Conservation (phyloP, 192 early-diverging fungal species). For the Chytriomyces sp. region DNA sequence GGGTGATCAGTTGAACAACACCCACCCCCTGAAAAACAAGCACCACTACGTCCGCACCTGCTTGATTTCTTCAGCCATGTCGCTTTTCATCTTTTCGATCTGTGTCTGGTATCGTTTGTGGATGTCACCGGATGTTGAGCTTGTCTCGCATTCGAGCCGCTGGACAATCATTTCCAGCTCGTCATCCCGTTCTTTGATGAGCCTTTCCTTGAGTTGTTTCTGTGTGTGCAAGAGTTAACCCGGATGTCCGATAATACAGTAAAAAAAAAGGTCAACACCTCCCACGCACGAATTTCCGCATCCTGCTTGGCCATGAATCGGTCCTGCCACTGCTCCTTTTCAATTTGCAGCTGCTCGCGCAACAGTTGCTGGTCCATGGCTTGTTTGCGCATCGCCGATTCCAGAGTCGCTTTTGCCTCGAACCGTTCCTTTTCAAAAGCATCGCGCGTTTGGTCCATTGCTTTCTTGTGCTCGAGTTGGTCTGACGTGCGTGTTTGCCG, state of each 20-base stretch:
- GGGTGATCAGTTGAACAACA: neutral
- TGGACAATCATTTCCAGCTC: conserved; percentile 65
- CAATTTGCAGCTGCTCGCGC: conserved; percentile 51
- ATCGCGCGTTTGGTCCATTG: conserved; percentile 42
- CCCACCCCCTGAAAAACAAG: neutral
- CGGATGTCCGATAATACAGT: neutral
- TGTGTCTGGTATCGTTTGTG: conserved; percentile 56
- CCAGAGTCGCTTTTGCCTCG: conserved; percentile 35
- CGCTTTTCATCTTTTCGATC: conserved; percentile 53
- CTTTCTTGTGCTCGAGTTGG: conserved; percentile 40
- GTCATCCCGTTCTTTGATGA: conserved; percentile 60
- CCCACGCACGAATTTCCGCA: conserved; percentile 49
- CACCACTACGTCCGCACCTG: conserved; percentile 30
- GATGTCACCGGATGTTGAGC: conserved; percentile 53
- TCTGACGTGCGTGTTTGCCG: conserved; percentile 43
- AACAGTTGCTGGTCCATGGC: conserved; percentile 39
- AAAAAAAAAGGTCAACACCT: conserved; percentile 33
- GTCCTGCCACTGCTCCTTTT: conserved; percentile 64
- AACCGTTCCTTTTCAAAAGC: conserved; percentile 43
- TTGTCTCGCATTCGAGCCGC: conserved; percentile 60
- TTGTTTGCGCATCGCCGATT: conserved; percentile 45
- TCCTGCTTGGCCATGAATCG: conserved; percentile 56
- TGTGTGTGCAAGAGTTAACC: neutral
- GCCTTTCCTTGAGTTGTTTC: conserved; percentile 60
- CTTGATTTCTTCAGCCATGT: conserved; percentile 59